These are phyloP conservation scores for Rosa lucieae DNA, from an alignment of 306 rosid species.

Conservation along the genomic window DNA sequence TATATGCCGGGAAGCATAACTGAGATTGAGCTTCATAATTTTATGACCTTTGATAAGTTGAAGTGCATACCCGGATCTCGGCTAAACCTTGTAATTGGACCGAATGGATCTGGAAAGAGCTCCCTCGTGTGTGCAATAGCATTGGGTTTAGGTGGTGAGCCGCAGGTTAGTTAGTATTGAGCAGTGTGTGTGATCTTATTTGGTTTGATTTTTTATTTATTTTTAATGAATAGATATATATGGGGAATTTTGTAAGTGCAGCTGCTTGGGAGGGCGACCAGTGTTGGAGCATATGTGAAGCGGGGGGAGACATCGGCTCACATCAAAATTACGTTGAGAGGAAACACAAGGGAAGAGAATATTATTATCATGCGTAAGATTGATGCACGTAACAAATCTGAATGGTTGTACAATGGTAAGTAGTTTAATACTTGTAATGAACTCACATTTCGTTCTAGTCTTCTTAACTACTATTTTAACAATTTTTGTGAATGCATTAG, in stretches of 20 bases:
- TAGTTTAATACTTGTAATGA: background rate
- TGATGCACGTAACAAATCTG: constrained; percentile 75
- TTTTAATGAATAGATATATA: constrained; percentile 18
- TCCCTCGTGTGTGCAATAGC: constrained; percentile 98
- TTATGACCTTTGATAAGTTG: constrained; percentile 82
- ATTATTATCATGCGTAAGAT: constrained; percentile 66
- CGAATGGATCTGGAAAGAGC: constrained; percentile 96
- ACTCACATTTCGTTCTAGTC: background rate
- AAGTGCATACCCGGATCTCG: constrained; percentile 88
- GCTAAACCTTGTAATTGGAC: constrained; percentile 90
- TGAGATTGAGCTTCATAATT: constrained; percentile 83
- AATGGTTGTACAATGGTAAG: constrained; percentile 81
- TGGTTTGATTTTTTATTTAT: background rate
- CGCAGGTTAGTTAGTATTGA: constrained; percentile 68
- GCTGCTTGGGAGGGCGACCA: constrained; percentile 91
- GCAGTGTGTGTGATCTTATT: background rate
- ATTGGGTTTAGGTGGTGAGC: constrained; percentile 97
- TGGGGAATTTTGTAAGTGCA: constrained; percentile 33
- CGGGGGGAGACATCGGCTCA: constrained; percentile 85
- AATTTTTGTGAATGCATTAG: background rate
- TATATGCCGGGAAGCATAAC: constrained; percentile 89
- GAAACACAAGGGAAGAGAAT: constrained; percentile 49
- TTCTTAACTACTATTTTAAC: background rate
- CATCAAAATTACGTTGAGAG: constrained; percentile 71
- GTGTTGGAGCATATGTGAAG: constrained; percentile 81